These are phyloP conservation scores for Stenogyne calaminthoides DNA, from an alignment of 305 asterid species.

Conservation along the genomic window DNA sequence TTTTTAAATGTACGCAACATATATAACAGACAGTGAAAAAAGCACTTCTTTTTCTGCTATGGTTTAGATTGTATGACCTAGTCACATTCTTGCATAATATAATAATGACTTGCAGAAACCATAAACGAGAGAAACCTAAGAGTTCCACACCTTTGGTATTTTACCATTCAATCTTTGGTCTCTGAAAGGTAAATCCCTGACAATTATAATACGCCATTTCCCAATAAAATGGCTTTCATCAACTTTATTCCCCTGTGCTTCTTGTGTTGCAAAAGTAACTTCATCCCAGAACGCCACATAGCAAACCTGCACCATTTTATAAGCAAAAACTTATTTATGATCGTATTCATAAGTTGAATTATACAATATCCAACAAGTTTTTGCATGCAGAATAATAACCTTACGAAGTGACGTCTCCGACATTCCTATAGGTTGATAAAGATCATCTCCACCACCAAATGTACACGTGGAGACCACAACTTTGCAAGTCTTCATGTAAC, in stretches of 20 bases:
- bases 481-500: conserved; percentile 70
- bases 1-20: not conserved
- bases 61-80: not conserved
- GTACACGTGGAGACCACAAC: conserved; percentile 97
- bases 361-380: conserved; percentile 14
- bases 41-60: not conserved
- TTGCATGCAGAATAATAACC: conserved; percentile 47
- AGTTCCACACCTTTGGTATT: conserved; percentile 85
- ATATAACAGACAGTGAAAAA: not conserved
- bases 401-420: conserved; percentile 73
- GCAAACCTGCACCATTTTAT: conserved; percentile 66
- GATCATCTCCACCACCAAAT: conserved; percentile 99
- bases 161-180: conserved; percentile 97
- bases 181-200: conserved; percentile 76
- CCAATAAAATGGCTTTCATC: conserved; percentile 70
- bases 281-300: conserved; percentile 98
- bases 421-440: conserved; percentile 98
- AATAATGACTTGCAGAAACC: conserved; percentile 12
- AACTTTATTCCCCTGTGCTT: conserved; percentile 67
- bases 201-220: conserved; percentile 83
- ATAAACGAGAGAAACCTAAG: conserved; percentile 14
- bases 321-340: conserved; percentile 3
- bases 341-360: conserved; percentile 8
- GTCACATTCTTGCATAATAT: not conserved
- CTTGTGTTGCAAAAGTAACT: conserved; percentile 82